Evolutionary conservation across 1,139 yeast genomes (phyloP), one percentile per base, ranked within the genome.

Genomic region (Lodderomyces parapsilosis): DNA sequence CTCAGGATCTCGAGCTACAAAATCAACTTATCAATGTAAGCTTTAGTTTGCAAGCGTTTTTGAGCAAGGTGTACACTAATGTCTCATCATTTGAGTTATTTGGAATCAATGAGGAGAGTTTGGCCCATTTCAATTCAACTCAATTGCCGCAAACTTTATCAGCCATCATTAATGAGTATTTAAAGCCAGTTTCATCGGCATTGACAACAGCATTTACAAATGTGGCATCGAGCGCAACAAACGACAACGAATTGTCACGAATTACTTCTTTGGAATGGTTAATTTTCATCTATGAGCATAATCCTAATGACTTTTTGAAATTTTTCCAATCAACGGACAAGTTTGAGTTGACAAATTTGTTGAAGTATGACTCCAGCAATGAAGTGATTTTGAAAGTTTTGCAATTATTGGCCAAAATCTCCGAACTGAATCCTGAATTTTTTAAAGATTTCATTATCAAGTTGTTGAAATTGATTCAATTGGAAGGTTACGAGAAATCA

Each of bases 221-320:
- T 13, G n/a, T 27, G 31, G 31, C 13, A 4, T 3, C 19, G 3
- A 30, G 9, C 19, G n/a, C 17, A 18, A 30, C 17, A 10, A 15
- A 7, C 14, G 37, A 34, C 4, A 85, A 88, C 53, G 96, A 89
- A 50, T 80, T 84, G 28, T 87, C 97, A 0, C 73, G 94, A 50
- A 76, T 90, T 15, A 90, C 95, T 0, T 86, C 95, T 15, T 68
- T 94, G 38, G 96, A 91, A 52, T 94, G 99, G 99, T 71, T 94
- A 30, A 83, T 84, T 20, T 81, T 89, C 74, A 71, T 94, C 38
- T 94, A 91, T 56, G 76, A 81, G 27, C 83, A 83, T 52, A 85
- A 85, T 36, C 88, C 94, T 0, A 66, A 76, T 22, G 74, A 78
- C 54, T 78, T 80, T 55, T 72, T 78, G 52, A 81, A 73, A 57